A percentile compares a stretch with the other conserved stretches of the same genome.
These are phyloP conservation scores for Penicillium concentricum DNA, from an alignment of 2,329 filamentous ascomycete genomes.

Conservation along the genomic window DNA sequence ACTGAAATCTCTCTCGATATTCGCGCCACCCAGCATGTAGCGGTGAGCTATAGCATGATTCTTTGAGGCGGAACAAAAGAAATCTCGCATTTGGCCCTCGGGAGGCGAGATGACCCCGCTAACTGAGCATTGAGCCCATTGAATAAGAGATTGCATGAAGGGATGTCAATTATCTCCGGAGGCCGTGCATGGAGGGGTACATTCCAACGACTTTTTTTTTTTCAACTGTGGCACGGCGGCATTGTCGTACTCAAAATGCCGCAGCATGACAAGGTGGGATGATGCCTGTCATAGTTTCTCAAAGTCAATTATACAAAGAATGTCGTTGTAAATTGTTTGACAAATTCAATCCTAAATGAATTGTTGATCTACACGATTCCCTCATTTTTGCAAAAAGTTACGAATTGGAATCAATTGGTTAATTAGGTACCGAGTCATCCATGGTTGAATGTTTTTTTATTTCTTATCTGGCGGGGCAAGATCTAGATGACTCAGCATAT, in stretches of 20 bases:
- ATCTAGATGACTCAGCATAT: constrained; percentile 7
- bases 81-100: background rate
- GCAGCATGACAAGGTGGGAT: background rate
- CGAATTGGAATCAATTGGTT: background rate
- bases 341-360: background rate
- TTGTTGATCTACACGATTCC: background rate
- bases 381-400: background rate
- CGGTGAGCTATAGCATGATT: constrained; percentile 22
- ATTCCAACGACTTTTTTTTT: background rate
- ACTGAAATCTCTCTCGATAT: constrained; percentile 9
- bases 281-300: background rate
- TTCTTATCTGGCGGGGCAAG: constrained; percentile 7
- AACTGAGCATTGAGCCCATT: background rate
- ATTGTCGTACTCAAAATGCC: constrained; percentile 4
- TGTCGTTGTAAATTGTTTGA: background rate
- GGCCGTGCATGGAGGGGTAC: constrained; percentile 9
- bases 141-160: background rate
- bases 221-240: background rate
- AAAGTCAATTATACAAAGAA: constrained; percentile 3
- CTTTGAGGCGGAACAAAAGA: background rate
- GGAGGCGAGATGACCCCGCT: constrained; percentile 1
- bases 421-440: background rate
- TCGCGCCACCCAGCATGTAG: constrained; percentile 19
- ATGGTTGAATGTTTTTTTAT: constrained; percentile 2
- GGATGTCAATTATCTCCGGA: constrained; percentile 1